These are phyloP conservation scores for Mycocentrospora acerina DNA, from an alignment of 2,329 filamentous ascomycete species.

Conservation along the genomic window DNA sequence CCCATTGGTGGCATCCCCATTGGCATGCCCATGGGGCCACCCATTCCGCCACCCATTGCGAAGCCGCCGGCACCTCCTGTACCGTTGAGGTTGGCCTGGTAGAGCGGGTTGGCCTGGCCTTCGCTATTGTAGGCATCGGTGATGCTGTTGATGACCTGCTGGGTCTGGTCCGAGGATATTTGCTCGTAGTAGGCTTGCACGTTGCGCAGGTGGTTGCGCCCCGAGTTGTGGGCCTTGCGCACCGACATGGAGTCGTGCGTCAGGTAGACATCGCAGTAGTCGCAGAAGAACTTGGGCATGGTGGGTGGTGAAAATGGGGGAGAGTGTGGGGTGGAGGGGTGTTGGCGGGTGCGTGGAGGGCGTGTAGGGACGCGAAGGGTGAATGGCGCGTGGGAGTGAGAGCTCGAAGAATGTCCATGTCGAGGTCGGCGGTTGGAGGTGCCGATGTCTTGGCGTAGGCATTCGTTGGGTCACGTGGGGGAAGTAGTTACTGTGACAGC, in stretches of 20 bases:
- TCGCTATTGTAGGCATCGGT: slow-evolving; percentile 93
- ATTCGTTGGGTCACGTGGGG: too few species aligned
- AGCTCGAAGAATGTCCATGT: too few species aligned
- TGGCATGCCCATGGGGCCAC: slow-evolving; percentile 4
- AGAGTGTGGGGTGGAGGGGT: neutral
- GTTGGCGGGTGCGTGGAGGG: too few species aligned
- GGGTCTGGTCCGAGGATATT: slow-evolving; percentile 97
- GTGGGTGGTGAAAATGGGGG: neutral
- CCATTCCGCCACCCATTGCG: slow-evolving; percentile 18
- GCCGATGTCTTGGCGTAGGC: too few species aligned
- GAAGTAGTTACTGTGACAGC: too few species aligned
- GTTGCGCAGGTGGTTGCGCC: slow-evolving; percentile 94
- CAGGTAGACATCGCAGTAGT: slow-evolving; percentile 99
- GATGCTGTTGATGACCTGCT: slow-evolving; percentile 97
- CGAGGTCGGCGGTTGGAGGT: too few species aligned
- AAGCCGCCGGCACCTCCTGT: slow-evolving; percentile 45
- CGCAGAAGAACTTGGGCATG: slow-evolving; percentile 53
- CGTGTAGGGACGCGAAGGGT: neutral
- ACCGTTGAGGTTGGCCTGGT: slow-evolving; percentile 53
- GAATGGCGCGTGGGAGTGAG: neutral
- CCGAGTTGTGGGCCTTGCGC: slow-evolving; percentile 96
- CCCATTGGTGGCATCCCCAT: slow-evolving; percentile 22
- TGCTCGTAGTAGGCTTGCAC: slow-evolving; percentile 99
- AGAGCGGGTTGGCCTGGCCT: slow-evolving; percentile 88
- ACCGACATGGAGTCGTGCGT: slow-evolving; percentile 99